Base-by-base conservation (phyloP, 441 rosid genomes). In the Aleurites moluccanus region DNA sequence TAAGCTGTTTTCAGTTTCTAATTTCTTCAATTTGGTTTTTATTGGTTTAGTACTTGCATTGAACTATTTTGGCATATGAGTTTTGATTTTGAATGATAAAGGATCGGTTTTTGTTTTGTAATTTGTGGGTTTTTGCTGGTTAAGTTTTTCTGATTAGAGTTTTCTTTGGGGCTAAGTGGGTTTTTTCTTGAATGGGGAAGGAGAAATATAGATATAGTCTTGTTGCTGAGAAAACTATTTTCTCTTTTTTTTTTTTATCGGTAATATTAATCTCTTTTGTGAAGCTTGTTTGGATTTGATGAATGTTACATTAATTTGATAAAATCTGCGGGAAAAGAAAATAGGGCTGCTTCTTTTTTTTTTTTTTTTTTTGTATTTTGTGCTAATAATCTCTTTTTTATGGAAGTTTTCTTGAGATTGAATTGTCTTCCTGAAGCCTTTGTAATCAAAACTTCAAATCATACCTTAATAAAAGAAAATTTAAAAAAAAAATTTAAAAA, bases 111-210 rank as follows among this genome's bases (percentile, higher is more conserved):
- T 69, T 78, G 67, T 27, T 20, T 63, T 11, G n/a, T 38, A 23
- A 52, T 75, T 72, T 60, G 49, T 18, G 30, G 59, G n/a, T 72
- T 69, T 68, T 77, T 66, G 69, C 65, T 25, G 33, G 56, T 75
- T 53, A 23, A 21, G 14, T 21, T 66, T 47, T 52, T 70, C 40
- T 47, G 44, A 35, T 25, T 66, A 68, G 76, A 82, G 79, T 59
- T 85, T 65, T 18, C 27, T 73, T 50, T 70, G n/a, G n/a, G n/a
- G n/a, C n/a, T n/a, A n/a, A 52, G 9, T 44, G 49, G 13, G 62
- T n/a, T n/a, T n/a, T 70, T 68, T 49, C 27, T 45, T 72, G n/a
- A 8, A 6, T 14, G 28, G 3, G 13, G 25, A 40, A 2, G 10
- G 1, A 55, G 13, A 33, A 18, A 28, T 49, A 3, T 16, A 18